phyloP scores from a whole-genome alignment of 192 early-diverging fungal species.

The Mortierella alpina region DNA sequence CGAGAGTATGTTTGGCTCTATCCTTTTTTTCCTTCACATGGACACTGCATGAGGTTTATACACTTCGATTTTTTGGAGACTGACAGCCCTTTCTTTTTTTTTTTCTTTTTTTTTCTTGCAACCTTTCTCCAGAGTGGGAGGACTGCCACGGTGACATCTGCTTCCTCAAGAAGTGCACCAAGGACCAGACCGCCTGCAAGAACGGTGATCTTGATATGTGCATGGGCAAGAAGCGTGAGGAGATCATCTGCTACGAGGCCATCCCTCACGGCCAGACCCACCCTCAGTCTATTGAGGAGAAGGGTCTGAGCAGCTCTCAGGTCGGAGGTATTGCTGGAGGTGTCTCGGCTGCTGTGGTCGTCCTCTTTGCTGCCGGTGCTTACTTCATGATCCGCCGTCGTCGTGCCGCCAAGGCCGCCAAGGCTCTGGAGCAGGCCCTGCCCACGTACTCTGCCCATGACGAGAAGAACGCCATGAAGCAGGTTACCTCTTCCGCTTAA shows the following conservation, averaged over 20 bases:
- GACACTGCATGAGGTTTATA: too few relatives aligned
- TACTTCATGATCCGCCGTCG: conserved; percentile 45
- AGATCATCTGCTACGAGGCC: conserved; percentile 38
- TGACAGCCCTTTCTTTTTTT: not conserved
- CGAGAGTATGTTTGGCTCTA: conserved; percentile 22
- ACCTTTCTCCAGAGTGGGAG: conserved; percentile 34
- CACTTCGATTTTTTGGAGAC: not conserved
- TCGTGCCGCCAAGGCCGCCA: conserved; percentile 31
- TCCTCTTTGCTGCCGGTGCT: conserved; percentile 28
- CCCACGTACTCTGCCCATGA: conserved; percentile 36
- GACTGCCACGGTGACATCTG: conserved; percentile 45
- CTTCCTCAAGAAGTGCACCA: conserved; percentile 50
- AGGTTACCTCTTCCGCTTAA: conserved; percentile 29
- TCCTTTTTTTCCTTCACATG: not conserved
- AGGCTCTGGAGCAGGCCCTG: conserved; percentile 12
- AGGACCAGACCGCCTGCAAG: conserved; percentile 41
- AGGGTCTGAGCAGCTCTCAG: conserved; percentile 19
- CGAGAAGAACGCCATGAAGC: conserved; percentile 45
- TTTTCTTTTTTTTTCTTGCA: not conserved
- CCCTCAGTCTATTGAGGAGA: not conserved
- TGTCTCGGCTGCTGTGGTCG: conserved; percentile 43
- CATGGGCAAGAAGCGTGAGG: conserved; percentile 25
- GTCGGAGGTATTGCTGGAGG: conserved; percentile 49
- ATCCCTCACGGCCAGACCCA: conserved; percentile 1
- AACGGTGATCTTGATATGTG: conserved; percentile 24